Evolutionary conservation across 2,329 filamentous ascomycete genomes (phyloP).

Genomic region (Penicillium sp.): DNA sequence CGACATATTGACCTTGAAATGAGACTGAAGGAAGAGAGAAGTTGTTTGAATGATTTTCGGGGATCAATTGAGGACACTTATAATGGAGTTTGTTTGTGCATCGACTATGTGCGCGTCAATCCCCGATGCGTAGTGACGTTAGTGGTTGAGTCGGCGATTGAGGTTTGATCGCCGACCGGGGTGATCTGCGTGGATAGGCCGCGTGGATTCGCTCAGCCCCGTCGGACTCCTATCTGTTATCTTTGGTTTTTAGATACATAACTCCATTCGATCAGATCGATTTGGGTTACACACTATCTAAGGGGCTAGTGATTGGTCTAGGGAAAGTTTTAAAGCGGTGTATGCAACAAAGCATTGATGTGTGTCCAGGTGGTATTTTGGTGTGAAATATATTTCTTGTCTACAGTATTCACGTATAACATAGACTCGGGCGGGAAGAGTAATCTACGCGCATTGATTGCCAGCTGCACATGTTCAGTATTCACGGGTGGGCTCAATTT

Average conservation of each 20-base stretch:
- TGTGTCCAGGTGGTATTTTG: too few relatives aligned
- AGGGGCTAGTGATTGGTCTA: background rate
- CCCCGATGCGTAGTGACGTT: constrained; percentile 13
- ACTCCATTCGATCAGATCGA: background rate
- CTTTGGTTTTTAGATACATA: background rate
- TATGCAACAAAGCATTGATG: too few relatives aligned
- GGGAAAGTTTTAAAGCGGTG: background rate
- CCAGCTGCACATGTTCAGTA: background rate
- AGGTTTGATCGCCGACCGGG: constrained; percentile 9
- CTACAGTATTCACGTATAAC: background rate
- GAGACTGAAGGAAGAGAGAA: background rate
- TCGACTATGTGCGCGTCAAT: constrained; percentile 1
- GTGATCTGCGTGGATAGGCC: background rate
- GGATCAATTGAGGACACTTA: background rate
- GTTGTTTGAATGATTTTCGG: background rate
- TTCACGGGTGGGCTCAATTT: too few relatives aligned
- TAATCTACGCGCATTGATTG: background rate
- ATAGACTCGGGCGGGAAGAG: background rate
- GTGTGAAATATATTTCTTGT: too few relatives aligned
- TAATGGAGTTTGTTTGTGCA: background rate
- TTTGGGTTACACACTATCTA: background rate
- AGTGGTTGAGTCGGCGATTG: constrained; percentile 20
- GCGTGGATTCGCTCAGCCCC: background rate
- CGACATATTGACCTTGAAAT: constrained; percentile 11
- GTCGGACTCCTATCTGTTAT: background rate